Conservation (phyloP, 2,329 filamentous ascomycete genomes). For the Xylaria hypoxylon region DNA sequence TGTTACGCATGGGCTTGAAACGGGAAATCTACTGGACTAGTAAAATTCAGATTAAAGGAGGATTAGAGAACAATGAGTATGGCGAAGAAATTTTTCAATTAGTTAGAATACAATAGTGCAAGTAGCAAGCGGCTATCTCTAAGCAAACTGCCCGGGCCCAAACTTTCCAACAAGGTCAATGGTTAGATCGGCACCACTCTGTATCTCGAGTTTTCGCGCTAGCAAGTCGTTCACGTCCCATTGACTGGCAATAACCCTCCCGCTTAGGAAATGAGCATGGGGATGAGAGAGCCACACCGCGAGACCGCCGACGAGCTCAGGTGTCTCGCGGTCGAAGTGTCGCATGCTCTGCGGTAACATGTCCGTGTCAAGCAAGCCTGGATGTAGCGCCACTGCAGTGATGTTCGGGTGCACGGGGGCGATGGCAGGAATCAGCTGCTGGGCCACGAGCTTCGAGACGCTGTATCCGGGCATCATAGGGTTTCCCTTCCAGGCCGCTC, state of each 20-base stretch:
- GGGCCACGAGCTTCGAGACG: slow-evolving; percentile 50
- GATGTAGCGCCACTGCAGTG: slow-evolving; percentile 51
- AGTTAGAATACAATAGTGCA: background rate
- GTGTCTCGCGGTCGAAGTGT: slow-evolving; percentile 59
- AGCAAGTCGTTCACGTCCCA: slow-evolving; percentile 56
- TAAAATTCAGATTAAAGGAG: too few relatives aligned
- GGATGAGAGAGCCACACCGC: slow-evolving; percentile 51
- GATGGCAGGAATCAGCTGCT: slow-evolving; percentile 50
- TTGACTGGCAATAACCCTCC: slow-evolving; percentile 51
- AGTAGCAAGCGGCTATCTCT: background rate
- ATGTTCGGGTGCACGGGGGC: slow-evolving; percentile 51
- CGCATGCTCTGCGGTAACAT: slow-evolving; percentile 47
- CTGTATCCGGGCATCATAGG: slow-evolving; percentile 49
- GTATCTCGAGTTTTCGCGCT: slow-evolving; percentile 45
- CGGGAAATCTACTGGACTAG: too few relatives aligned
- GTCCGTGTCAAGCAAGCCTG: slow-evolving; percentile 52
- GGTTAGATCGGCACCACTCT: slow-evolving; percentile 12
- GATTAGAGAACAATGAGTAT: background rate
- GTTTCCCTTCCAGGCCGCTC: slow-evolving; percentile 37
- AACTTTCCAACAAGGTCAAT: slow-evolving; percentile 26
- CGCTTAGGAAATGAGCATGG: slow-evolving; percentile 51
- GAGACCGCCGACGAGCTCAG: slow-evolving; percentile 53
- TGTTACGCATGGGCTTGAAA: too few relatives aligned
- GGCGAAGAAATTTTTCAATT: background rate
- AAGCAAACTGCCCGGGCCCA: slow-evolving; percentile 11